Base-by-base conservation (phyloP, 176 grass and related monocot species). In the Avena insularis region DNA sequence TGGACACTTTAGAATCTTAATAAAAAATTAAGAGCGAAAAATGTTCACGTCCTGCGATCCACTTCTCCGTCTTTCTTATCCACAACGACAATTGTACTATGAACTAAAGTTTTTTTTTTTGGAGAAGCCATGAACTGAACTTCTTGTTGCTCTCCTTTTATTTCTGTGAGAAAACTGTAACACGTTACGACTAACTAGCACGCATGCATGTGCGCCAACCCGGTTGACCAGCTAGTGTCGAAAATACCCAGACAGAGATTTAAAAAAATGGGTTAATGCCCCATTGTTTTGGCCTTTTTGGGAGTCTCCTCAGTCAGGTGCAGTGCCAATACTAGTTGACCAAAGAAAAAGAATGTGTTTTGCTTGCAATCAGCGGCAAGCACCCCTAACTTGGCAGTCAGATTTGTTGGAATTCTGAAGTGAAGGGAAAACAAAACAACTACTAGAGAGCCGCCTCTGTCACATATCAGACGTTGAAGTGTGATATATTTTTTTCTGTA, bases 251-350 rank as follows among this genome's bases (percentile, higher is more conserved):
- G 29, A 31, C 5, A 8, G 6, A 8, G 6, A 16, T 67, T 6
- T 65, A 17, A 16, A 16, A 62, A 47, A 46, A 46, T 1, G 27
- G 2, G 27, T 51, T 8, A 68, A 12, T 53, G 3, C 3, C 27
- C 14, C 6, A 68, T 7, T 2, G 2, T 61, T 49, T 13, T n/a
- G 54, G 47, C 46, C 65, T 2, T 61, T 49, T 9, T 15, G 54
- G 47, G 61, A 85, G 83, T 85, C 71, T 62, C 45, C 49, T 51
- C 46, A 11, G 72, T 65, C 35, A 51, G 71, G 71, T 64, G 17
- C 57, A 76, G 83, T 19, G 19, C 25, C 72, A 85, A 66, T 29
- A 38, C 45, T 8, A 43, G 48, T 56, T 68, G 74, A 78, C 84
- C 10, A 27, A 13, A 68, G 9, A 29, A 49, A 20, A 60, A 4